Conservation (phyloP, 345 rosid species). For the Crucihimalaya himalaica region DNA sequence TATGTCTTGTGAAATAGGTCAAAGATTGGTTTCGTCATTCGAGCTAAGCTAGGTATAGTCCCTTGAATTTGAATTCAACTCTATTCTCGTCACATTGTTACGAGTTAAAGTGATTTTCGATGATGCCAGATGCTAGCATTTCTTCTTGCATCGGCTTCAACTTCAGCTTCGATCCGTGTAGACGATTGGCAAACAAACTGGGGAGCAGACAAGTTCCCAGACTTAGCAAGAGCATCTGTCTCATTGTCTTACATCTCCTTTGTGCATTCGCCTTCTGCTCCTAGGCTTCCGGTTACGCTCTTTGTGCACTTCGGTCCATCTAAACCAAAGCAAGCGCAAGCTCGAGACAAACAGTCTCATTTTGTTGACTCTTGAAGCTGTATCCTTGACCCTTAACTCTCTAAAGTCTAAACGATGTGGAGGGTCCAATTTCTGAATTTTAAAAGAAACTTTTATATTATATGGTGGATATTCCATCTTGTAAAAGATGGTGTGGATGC, state of each 20-base stretch:
- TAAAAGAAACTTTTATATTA: background rate
- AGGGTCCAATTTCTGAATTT: background rate
- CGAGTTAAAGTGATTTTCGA: background rate
- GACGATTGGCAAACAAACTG: conserved; percentile 86
- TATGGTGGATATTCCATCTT: background rate
- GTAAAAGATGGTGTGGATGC: background rate
- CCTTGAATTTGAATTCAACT: background rate
- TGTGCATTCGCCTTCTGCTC: conserved; percentile 72
- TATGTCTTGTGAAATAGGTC: too few species aligned
- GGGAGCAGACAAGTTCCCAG: conserved; percentile 82
- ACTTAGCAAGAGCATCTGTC: conserved; percentile 76
- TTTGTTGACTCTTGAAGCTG: background rate
- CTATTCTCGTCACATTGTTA: background rate
- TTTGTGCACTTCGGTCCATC: conserved; percentile 50
- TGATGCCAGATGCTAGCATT: conserved; percentile 63
- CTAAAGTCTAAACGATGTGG: background rate
- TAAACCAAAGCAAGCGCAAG: conserved; percentile 34
- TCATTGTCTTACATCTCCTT: conserved; percentile 65
- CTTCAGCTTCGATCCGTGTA: conserved; percentile 76
- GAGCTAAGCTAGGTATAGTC: background rate
- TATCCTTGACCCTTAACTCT: background rate
- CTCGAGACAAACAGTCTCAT: background rate
- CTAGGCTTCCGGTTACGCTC: conserved; percentile 64
- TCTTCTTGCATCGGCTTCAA: conserved; percentile 84
- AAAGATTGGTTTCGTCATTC: too few species aligned